phyloP scores from a whole-genome alignment of 164 flowering plant genomes.

The Akebia trifoliata region DNA sequence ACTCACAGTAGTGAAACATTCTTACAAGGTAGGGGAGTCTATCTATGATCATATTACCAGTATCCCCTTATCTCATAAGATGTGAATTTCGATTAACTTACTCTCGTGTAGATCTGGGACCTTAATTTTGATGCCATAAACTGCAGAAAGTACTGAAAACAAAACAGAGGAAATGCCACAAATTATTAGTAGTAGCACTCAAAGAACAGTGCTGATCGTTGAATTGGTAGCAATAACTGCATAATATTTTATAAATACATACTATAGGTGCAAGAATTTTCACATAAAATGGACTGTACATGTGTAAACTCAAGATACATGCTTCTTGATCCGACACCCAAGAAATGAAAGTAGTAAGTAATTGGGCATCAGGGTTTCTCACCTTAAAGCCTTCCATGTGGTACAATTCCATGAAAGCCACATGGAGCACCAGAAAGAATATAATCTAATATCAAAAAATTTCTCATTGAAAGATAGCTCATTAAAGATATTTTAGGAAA shows the following conservation, averaged over 20 bases:
- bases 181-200: neutral
- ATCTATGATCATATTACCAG: neutral
- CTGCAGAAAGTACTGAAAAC: slow-evolving; percentile 48
- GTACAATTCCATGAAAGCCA: too few relatives aligned
- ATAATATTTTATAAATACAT: neutral
- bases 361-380: too few relatives aligned
- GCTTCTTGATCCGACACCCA: too few relatives aligned
- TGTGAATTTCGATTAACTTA: slow-evolving; percentile 21
- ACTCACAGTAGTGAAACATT: neutral
- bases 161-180: slow-evolving; percentile 8
- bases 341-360: too few relatives aligned
- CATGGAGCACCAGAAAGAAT: too few relatives aligned
- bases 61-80: neutral
- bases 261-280: too few relatives aligned
- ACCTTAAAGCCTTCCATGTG: too few relatives aligned
- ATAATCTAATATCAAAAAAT: too few relatives aligned
- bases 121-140: slow-evolving; percentile 39
- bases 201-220: neutral
- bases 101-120: slow-evolving; percentile 33
- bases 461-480: too few relatives aligned
- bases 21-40: neutral
- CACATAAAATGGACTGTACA: too few relatives aligned
- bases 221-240: neutral
- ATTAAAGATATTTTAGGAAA: too few relatives aligned
- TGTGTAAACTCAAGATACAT: too few relatives aligned